phyloP scores from a whole-genome alignment of 495 filamentous ascomycete genomes.

The Neurospora tetraspora region DNA sequence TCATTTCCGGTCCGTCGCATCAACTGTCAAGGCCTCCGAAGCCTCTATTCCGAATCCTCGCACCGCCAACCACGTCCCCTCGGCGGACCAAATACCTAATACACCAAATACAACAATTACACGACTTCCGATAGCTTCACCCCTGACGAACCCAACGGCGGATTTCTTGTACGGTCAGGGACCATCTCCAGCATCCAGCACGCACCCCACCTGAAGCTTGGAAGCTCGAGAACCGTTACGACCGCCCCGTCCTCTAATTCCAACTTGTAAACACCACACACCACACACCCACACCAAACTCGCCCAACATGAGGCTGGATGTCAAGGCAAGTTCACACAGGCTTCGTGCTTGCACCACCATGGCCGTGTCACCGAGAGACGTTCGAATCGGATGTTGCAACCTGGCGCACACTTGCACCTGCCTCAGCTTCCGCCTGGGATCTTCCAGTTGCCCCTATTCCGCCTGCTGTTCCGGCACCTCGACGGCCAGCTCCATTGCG shows the following conservation, averaged over 20 bases:
- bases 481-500: slow-evolving; percentile 2
- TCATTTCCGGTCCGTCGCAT: background rate
- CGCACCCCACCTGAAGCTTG: slow-evolving; percentile 18
- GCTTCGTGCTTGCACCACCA: background rate
- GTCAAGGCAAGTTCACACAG: slow-evolving; percentile 60
- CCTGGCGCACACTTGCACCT: background rate
- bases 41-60: background rate
- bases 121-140: slow-evolving; percentile 1
- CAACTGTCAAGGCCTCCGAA: background rate
- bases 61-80: background rate
- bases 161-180: slow-evolving; percentile 7
- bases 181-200: slow-evolving; percentile 1
- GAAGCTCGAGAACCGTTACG: slow-evolving; percentile 5
- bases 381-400: slow-evolving; percentile 10
- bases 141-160: background rate
- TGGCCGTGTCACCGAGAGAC: slow-evolving; percentile 7
- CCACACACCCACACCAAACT: background rate
- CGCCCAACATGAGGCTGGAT: slow-evolving; percentile 72
- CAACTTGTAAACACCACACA: background rate
- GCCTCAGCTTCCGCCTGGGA: slow-evolving; percentile 5
- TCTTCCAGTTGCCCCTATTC: slow-evolving; percentile 6
- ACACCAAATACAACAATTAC: background rate
- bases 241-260: background rate
- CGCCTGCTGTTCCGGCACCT: background rate
- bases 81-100: background rate